These are phyloP conservation scores for Cladosporium sp. DNA, from an alignment of 2,329 filamentous ascomycete species.

Conservation along the genomic window DNA sequence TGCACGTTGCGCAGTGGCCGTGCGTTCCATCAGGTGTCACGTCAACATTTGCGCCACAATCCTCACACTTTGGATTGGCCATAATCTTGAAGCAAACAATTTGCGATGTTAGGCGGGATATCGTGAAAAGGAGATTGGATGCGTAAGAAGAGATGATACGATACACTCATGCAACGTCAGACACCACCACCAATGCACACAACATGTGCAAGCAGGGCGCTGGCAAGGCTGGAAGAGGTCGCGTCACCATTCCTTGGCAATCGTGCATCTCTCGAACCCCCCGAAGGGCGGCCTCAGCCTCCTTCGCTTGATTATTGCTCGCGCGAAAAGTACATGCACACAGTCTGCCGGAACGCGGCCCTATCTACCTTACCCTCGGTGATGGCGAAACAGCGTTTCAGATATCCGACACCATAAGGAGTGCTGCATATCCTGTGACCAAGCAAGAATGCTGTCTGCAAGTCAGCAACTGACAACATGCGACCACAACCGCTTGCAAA, in stretches of 20 bases:
- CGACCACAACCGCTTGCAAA: background rate
- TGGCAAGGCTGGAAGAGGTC: background rate
- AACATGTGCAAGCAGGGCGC: background rate
- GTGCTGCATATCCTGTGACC: background rate
- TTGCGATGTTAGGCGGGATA: background rate
- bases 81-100: constrained; percentile 14
- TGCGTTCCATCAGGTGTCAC: constrained; percentile 15
- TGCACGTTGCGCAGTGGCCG: constrained; percentile 17
- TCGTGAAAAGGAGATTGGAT: background rate
- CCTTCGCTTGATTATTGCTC: background rate
- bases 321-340: background rate
- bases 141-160: background rate
- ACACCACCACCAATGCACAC: background rate
- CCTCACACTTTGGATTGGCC: constrained; percentile 6
- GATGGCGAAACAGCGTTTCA: constrained; percentile 1
- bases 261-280: background rate
- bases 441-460: background rate
- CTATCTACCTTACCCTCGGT: background rate
- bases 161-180: constrained; percentile 8
- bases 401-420: background rate
- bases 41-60: constrained; percentile 12
- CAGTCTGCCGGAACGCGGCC: background rate
- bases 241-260: background rate
- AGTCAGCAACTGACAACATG: background rate
- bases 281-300: constrained; percentile 1